These are phyloP conservation scores for Geopyxis carbonaria DNA, from an alignment of 495 filamentous ascomycete species.

Conservation along the genomic window DNA sequence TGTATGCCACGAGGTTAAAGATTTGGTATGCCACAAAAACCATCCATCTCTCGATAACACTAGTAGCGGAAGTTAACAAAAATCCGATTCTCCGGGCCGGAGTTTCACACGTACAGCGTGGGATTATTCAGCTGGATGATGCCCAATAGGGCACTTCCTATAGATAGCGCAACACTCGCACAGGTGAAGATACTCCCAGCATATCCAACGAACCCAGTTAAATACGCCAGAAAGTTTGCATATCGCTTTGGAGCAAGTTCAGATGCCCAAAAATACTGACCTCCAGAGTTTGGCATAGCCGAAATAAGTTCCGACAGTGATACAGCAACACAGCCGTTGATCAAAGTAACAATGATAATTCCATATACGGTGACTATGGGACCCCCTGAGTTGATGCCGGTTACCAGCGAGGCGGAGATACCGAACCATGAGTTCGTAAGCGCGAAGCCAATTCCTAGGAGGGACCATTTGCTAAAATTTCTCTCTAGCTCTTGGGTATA, in stretches of 20 bases:
- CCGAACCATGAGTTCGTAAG: conserved; percentile 51
- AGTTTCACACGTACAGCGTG: conserved; percentile 33
- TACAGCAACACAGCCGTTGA: conserved; percentile 39
- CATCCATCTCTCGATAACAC: conserved; percentile 37
- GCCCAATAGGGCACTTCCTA: conserved; percentile 36
- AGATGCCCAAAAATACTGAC: conserved; percentile 48
- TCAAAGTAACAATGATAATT: conserved; percentile 37
- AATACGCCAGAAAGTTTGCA: conserved; percentile 36
- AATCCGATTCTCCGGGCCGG: no score
- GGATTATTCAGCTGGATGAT: conserved; percentile 44
- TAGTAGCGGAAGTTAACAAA: neutral
- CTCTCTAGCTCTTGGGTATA: conserved; percentile 41
- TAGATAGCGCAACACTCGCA: conserved; percentile 39
- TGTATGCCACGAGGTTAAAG: conserved; percentile 38
- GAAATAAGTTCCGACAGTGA: conserved; percentile 40
- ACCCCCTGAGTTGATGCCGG: conserved; percentile 45
- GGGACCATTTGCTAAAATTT: conserved; percentile 40
- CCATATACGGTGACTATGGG: conserved; percentile 45
- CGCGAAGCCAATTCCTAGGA: conserved; percentile 44
- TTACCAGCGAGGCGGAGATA: conserved; percentile 40
- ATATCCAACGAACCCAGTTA: conserved; percentile 43
- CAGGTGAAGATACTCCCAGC: conserved; percentile 40
- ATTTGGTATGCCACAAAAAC: conserved; percentile 36
- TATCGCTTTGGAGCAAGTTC: conserved; percentile 39
- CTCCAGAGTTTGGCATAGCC: conserved; percentile 44